Evolutionary conservation across 306 rosid species (phyloP), one percentile per base, ranked within the genome.

Genomic region (Macrotyloma uniflorum): DNA sequence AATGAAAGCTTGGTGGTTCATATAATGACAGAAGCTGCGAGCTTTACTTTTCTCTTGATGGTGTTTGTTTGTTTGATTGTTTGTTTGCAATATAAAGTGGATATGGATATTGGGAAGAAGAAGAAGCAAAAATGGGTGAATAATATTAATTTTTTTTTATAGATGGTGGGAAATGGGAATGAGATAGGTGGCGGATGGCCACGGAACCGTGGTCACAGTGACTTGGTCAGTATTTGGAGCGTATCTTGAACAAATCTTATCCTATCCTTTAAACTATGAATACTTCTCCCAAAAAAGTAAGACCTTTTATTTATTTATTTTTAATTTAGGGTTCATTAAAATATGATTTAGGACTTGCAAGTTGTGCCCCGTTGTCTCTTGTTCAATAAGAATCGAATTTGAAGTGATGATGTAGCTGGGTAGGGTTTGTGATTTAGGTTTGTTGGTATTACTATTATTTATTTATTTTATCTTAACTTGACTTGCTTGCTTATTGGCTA

Each of bases 171-270:
- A 1, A n/a, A 19, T 57, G 47, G 66, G 5, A 46, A 79, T 46
- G 43, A 46, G 77, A 54, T 66, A 53, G 66, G 72, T 58, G 65
- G 40, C 14, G 9, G 14, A 28, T 74, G 75, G 74, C 12, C 20
- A 57, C 28, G 62, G 16, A 67, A 75, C 38, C 36, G 14, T 12
- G 67, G 67, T 75, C 33, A 33, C 45, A 40, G 15, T 11, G 1
- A 40, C 15, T 72, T 16, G 57, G 54, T 26, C 1, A 49, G 51
- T 32, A 30, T 53, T 70, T 43, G 13, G 63, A 82, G 58, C 79
- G 76, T 64, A 77, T 83, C 80, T 77, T 64, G 8, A 54, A 55
- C 83, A 83, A 83, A 78, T 83, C 86, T 83, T 78, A 83, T 83
- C 86, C 40, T 78, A 70, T 71, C 75, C 24, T 76, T 70, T 70